Conservation (phyloP, 371 early-diverging fungal species). For the Lichtheimia ornata region DNA sequence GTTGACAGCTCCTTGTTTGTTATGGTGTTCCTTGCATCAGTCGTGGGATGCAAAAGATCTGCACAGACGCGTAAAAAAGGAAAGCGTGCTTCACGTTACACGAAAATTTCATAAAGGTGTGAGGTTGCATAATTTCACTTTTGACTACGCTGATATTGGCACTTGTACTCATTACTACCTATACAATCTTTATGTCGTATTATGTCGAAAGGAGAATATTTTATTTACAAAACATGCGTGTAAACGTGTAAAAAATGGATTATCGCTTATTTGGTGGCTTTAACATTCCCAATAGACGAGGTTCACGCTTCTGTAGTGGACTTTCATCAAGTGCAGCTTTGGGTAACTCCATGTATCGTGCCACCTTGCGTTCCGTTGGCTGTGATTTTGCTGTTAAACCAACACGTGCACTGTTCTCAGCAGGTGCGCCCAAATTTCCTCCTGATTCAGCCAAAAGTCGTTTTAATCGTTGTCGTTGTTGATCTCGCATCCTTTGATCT, state of each 20-base stretch:
- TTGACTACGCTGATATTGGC: background rate
- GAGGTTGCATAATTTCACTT: background rate
- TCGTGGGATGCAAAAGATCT: no score
- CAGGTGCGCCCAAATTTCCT: background rate
- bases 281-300: background rate
- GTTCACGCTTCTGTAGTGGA: no score
- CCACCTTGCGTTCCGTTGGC: conserved; percentile 4
- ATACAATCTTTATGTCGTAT: background rate
- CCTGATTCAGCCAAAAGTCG: background rate
- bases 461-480: conserved; percentile 3
- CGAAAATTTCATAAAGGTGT: background rate
- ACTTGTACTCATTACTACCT: background rate
- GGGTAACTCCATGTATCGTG: background rate
- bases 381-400: conserved; percentile 5
- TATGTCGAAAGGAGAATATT: background rate
- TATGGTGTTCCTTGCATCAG: no score
- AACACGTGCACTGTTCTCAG: conserved; percentile 4
- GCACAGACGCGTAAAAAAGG: background rate
- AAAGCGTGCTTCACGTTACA: background rate
- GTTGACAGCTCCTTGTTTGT: no score
- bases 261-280: background rate
- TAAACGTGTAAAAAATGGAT: no score
- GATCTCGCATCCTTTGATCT: background rate
- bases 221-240: no score
- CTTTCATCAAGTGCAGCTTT: background rate